A percentile compares a stretch with the other conserved stretches of the same genome.
phyloP scores from a whole-genome alignment of 495 filamentous ascomycete genomes.

The Hypomontagnella monticulosa region DNA sequence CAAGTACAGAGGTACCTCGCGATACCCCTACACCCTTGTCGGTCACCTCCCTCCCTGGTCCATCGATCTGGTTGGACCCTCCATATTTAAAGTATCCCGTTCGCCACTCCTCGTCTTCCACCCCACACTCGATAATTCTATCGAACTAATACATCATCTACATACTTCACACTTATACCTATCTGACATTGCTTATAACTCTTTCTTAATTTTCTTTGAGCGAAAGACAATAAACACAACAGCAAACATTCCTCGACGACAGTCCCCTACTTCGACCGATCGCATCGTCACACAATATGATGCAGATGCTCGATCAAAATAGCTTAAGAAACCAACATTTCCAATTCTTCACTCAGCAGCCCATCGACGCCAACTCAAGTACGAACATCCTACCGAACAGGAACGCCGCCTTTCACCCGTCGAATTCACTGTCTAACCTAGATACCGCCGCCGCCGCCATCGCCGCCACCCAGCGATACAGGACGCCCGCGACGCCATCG shows the following conservation, averaged over 20 bases:
- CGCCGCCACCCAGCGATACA: constrained; percentile 43
- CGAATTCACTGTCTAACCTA: constrained; percentile 49
- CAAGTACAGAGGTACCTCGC: constrained; percentile 18
- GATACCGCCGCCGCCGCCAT: constrained; percentile 50
- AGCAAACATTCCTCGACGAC: constrained; percentile 12
- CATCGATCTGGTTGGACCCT: constrained; percentile 18
- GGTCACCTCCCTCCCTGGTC: constrained; percentile 18
- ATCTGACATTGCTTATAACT: constrained; percentile 4
- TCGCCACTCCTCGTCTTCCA: constrained; percentile 35
- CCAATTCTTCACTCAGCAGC: constrained; percentile 28
- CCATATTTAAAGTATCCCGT: constrained; percentile 30
- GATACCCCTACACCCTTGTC: constrained; percentile 20
- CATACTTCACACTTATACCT: background rate
- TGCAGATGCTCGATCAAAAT: constrained; percentile 41
- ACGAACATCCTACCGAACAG: constrained; percentile 21
- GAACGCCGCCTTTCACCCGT: constrained; percentile 16
- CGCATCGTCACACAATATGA: constrained; percentile 40
- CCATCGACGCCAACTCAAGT: constrained; percentile 24
- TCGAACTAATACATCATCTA: constrained; percentile 26
- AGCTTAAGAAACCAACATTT: constrained; percentile 31
- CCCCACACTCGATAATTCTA: constrained; percentile 38
- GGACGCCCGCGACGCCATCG: constrained; percentile 39
- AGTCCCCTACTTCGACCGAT: constrained; percentile 10
- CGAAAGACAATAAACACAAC: constrained; percentile 16
- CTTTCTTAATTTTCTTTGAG: constrained; percentile 16